phyloP scores from a whole-genome alignment of 768 basidiomycete genomes.

The Panaeolus papilionaceus region DNA sequence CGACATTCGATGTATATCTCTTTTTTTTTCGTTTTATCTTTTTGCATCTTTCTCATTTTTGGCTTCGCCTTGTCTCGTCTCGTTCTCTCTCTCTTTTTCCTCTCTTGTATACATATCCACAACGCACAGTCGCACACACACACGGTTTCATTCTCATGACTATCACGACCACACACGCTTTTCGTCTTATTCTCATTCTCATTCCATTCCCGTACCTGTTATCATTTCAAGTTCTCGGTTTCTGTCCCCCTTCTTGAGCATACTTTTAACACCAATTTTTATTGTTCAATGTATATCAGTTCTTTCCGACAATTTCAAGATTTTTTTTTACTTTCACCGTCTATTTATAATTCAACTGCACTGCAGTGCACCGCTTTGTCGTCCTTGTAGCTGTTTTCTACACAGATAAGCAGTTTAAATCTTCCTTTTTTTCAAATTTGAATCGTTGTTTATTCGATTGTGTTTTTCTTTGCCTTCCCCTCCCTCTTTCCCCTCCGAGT shows the following conservation, averaged over 20 bases:
- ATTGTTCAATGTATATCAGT: slow-evolving; percentile 3
- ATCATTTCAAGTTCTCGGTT: neutral
- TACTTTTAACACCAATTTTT: neutral
- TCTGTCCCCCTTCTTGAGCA: neutral
- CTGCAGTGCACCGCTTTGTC: no score
- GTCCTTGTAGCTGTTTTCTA: no score
- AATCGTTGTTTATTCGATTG: no score
- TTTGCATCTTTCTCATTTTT: neutral
- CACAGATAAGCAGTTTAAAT: no score
- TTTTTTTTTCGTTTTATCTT: slow-evolving; percentile 7
- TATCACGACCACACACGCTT: slow-evolving; percentile 9
- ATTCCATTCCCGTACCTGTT: neutral
- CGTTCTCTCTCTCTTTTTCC: neutral
- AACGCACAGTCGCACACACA: slow-evolving; percentile 3
- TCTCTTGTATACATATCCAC: slow-evolving; percentile 8
- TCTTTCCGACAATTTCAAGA: neutral
- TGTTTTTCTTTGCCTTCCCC: no score
- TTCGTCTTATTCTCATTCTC: neutral
- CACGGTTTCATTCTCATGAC: slow-evolving; percentile 4
- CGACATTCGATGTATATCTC: neutral
- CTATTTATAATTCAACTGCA: no score
- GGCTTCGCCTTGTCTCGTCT: neutral
- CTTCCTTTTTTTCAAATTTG: no score
- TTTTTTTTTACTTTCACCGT: neutral
- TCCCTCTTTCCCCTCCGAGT: no score